Percentiles rank a stretch among this genome's conserved stretches.
These are phyloP conservation scores for Cyberlindnera mycetangii DNA, from an alignment of 805 yeast species.

Conservation along the genomic window DNA sequence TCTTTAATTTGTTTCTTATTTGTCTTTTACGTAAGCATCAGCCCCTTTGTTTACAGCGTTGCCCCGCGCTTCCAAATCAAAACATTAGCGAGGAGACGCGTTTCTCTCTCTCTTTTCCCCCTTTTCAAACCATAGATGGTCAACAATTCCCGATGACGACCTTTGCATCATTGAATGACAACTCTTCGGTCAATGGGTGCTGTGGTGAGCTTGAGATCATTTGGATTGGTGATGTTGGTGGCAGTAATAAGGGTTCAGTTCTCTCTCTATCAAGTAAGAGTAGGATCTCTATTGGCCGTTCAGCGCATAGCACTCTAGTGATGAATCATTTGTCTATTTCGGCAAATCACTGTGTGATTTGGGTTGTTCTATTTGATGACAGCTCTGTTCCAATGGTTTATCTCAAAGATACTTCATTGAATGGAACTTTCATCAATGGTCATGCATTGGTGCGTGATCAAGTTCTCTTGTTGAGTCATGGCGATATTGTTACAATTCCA, in stretches of 20 bases:
- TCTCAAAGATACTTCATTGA: conserved; percentile 47
- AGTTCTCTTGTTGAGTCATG: conserved; percentile 34
- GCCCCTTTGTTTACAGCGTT: too few species aligned
- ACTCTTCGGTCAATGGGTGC: conserved; percentile 2
- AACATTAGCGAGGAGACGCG: too few species aligned
- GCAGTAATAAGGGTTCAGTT: background rate
- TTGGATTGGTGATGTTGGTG: conserved; percentile 2
- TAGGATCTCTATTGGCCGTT: conserved; percentile 44
- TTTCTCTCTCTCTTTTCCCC: too few species aligned
- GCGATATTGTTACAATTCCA: conserved; percentile 40
- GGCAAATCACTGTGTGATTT: conserved; percentile 43
- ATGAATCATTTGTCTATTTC: conserved; percentile 41
- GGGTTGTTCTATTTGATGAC: conserved; percentile 50
- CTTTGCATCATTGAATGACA: background rate
- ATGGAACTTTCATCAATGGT: conserved; percentile 48
- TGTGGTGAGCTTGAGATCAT: conserved; percentile 17
- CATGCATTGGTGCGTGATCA: conserved; percentile 30
- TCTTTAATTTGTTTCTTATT: too few species aligned
- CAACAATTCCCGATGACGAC: background rate
- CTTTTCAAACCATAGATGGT: too few species aligned
- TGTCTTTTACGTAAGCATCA: too few species aligned
- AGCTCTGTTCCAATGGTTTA: conserved; percentile 45
- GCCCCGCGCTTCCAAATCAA: too few species aligned
- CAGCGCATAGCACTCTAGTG: conserved; percentile 30
- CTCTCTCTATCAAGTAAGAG: conserved; percentile 30